Percentiles rank a stretch among this genome's conserved stretches.
These are phyloP conservation scores for Solanum corneliomulleri DNA, from an alignment of 257 asterid species.

Conservation along the genomic window DNA sequence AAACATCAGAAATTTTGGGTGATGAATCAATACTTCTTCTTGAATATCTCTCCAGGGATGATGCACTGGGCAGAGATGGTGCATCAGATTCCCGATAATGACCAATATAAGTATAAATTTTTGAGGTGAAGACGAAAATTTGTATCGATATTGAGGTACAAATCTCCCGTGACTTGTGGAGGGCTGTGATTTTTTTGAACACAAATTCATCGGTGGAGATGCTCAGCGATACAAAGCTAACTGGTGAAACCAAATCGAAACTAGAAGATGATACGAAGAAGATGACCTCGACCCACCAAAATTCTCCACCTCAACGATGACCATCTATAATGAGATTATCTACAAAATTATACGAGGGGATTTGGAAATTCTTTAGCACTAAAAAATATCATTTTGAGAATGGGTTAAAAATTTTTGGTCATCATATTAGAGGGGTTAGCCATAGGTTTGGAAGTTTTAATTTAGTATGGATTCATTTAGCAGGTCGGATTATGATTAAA, in stretches of 20 bases:
- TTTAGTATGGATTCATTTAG: too few relatives aligned
- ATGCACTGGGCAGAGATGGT: conserved; percentile 50
- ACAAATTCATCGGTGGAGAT: conserved; percentile 60
- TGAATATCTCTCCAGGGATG: conserved; percentile 51
- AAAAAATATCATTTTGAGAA: too few relatives aligned
- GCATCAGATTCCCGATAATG: conserved; percentile 12
- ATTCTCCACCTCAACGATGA: conserved; percentile 34
- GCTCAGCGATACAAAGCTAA: conserved; percentile 29
- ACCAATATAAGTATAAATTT: background rate
- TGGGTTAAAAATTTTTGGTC: too few relatives aligned
- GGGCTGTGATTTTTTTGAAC: conserved; percentile 31
- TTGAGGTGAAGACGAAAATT: conserved; percentile 7
- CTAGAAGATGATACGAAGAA: conserved; percentile 24
- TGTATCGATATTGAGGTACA: conserved; percentile 4
- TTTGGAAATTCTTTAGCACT: too few relatives aligned
- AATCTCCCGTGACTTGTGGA: conserved; percentile 51
- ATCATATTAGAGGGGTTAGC: too few relatives aligned
- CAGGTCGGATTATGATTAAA: too few relatives aligned
- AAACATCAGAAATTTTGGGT: conserved; percentile 29
- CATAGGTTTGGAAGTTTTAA: too few relatives aligned
- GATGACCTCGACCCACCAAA: conserved; percentile 31
- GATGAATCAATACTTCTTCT: conserved; percentile 52
- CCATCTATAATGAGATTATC: background rate
- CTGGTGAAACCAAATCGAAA: conserved; percentile 59
- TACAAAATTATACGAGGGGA: too few relatives aligned